A percentile compares a stretch with the other conserved stretches of the same genome.
phyloP scores from a whole-genome alignment of 306 rosid genomes.

The Ammopiptanthus mongolicus region DNA sequence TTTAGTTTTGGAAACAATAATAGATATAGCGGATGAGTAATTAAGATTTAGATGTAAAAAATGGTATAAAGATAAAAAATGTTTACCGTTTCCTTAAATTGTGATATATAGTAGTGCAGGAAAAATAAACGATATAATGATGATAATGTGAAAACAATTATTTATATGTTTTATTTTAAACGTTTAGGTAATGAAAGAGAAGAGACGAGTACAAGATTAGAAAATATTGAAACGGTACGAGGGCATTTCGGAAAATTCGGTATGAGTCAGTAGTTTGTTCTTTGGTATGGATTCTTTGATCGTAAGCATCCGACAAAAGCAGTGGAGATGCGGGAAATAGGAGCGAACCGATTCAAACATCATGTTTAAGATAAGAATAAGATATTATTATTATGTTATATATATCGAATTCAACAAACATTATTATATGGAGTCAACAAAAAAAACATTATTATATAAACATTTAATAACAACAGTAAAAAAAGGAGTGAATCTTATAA shows the following conservation, averaged over 20 bases:
- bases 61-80: no score
- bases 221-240: no score
- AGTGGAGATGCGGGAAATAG: slow-evolving; percentile 54
- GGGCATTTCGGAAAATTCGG: not conserved
- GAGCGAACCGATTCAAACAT: slow-evolving; percentile 51
- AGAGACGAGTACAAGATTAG: not conserved
- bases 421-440: no score
- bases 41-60: no score
- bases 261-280: not conserved
- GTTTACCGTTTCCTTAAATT: no score
- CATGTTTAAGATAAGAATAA: slow-evolving; percentile 39
- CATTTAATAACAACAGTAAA: not conserved
- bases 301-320: slow-evolving; percentile 65
- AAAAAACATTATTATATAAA: not conserved
- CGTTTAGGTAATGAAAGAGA: not conserved
- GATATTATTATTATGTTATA: not conserved
- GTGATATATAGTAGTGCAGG: no score
- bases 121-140: no score
- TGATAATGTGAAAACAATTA: not conserved
- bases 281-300: slow-evolving; percentile 45
- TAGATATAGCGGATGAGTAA: no score
- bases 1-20: no score
- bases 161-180: no score
- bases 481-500: slow-evolving; percentile 31
- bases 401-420: not conserved